These are phyloP conservation scores for Amoebophrya sp. DNA, from an alignment of 169 alveolate species.

Conservation along the genomic window DNA sequence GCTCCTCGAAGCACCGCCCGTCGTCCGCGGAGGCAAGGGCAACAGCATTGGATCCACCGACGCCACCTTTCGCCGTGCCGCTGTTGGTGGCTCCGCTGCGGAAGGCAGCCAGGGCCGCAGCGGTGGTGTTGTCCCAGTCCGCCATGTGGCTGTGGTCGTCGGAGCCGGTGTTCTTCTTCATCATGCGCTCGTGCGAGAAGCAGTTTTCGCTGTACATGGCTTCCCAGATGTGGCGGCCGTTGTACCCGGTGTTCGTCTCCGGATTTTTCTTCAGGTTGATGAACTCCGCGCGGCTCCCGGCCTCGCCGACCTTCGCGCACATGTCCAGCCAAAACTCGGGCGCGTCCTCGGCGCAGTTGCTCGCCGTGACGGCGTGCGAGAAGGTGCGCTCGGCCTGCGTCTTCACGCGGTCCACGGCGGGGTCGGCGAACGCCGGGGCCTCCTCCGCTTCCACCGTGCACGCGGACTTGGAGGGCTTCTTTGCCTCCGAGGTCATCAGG, in stretches of 20 bases:
- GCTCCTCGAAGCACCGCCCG: conserved; percentile 16
- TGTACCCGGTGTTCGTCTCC: conserved; percentile 10
- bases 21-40: too few relatives aligned
- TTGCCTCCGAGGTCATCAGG: neutral
- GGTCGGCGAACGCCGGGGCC: neutral
- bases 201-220: conserved; percentile 20
- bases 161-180: too few relatives aligned
- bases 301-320: neutral
- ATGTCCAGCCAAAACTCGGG: conserved; percentile 18
- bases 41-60: too few relatives aligned
- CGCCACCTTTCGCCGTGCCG: too few relatives aligned
- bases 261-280: conserved; percentile 6
- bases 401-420: neutral
- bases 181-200: neutral
- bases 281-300: neutral
- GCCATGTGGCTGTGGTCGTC: too few relatives aligned
- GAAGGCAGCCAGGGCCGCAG: too few relatives aligned
- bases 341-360: neutral
- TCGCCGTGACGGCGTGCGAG: neutral
- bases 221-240: conserved; percentile 19
- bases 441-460: neutral
- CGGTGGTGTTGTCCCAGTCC: too few relatives aligned
- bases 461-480: neutral
- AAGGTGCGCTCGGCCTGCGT: neutral
- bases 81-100: too few relatives aligned